Evolutionary conservation across 345 rosid species (phyloP).

Genomic region (Gossypioides kirkii): DNA sequence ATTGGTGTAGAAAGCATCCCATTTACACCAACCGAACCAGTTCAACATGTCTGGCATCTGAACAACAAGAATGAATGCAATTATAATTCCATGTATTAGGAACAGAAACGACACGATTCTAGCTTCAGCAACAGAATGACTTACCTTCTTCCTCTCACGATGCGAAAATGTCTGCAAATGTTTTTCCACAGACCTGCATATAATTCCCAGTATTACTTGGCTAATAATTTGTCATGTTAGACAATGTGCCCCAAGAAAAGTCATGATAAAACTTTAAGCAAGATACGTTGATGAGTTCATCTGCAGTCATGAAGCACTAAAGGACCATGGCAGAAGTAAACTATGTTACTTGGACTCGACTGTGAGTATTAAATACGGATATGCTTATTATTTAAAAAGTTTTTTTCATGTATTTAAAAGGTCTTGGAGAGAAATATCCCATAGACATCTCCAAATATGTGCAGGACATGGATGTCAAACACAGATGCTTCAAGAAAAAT

Average conservation of each 20-base stretch:
- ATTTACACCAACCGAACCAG: conserved; percentile 80
- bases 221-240: not conserved
- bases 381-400: not conserved
- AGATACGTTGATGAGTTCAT: not conserved
- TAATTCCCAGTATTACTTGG: conserved; percentile 6
- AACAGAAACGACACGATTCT: not conserved
- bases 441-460: too few species aligned
- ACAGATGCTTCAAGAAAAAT: not conserved
- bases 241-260: not conserved
- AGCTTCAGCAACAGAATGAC: not conserved
- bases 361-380: not conserved
- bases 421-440: too few species aligned
- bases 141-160: conserved; percentile 58
- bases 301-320: not conserved
- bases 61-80: conserved; percentile 4
- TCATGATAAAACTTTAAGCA: not conserved
- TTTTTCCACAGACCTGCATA: conserved; percentile 44
- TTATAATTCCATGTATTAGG: not conserved
- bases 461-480: not conserved
- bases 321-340: not conserved
- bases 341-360: not conserved
- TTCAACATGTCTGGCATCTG: conserved; percentile 67
- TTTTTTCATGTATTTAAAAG: too few species aligned
- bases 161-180: conserved; percentile 58
- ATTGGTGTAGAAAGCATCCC: conserved; percentile 72